Evolutionary conservation across 2,329 filamentous ascomycete genomes (phyloP).

Genomic region (Fonsecaea multimorphosa): DNA sequence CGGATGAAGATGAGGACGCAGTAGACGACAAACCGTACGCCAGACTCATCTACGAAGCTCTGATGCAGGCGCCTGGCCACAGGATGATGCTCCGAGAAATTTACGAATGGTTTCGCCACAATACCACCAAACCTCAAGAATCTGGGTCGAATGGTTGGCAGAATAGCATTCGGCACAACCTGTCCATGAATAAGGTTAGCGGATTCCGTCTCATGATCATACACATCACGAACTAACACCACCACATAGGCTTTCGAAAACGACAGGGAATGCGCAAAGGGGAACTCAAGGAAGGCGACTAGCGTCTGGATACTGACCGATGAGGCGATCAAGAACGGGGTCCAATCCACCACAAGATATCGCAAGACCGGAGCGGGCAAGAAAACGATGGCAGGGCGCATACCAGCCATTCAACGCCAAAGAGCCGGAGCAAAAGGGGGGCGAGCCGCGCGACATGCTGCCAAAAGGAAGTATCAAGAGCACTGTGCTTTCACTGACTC

Average conservation of each 20-base stretch:
- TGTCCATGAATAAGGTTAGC: conserved; percentile 92
- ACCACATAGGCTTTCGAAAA: conserved; percentile 45
- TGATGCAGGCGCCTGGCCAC: conserved; percentile 69
- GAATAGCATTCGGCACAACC: conserved; percentile 93
- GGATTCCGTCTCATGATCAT: not conserved
- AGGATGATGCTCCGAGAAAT: conserved; percentile 83
- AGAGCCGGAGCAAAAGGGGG: conserved; percentile 51
- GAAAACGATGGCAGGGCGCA: conserved; percentile 47
- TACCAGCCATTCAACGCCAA: conserved; percentile 49
- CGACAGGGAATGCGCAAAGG: conserved; percentile 45
- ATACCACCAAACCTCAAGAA: conserved; percentile 76
- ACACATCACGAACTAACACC: conserved; percentile 16
- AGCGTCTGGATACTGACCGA: conserved; percentile 80
- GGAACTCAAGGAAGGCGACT: conserved; percentile 66
- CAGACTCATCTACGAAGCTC: conserved; percentile 75
- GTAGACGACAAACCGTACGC: conserved; percentile 74
- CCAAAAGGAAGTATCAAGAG: conserved; percentile 37
- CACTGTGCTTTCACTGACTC: conserved; percentile 18
- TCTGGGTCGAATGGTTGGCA: conserved; percentile 77
- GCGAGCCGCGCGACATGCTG: conserved; percentile 47
- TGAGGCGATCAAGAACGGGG: conserved; percentile 71
- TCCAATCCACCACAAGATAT: conserved; percentile 85
- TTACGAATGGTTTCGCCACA: conserved; percentile 84
- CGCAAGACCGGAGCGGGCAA: conserved; percentile 55
- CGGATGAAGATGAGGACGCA: conserved; percentile 39